A percentile compares a stretch with the other conserved stretches of the same genome.
Evolutionary conservation across 805 yeast genomes (phyloP).

Genomic region (Alloascoidea africana): DNA sequence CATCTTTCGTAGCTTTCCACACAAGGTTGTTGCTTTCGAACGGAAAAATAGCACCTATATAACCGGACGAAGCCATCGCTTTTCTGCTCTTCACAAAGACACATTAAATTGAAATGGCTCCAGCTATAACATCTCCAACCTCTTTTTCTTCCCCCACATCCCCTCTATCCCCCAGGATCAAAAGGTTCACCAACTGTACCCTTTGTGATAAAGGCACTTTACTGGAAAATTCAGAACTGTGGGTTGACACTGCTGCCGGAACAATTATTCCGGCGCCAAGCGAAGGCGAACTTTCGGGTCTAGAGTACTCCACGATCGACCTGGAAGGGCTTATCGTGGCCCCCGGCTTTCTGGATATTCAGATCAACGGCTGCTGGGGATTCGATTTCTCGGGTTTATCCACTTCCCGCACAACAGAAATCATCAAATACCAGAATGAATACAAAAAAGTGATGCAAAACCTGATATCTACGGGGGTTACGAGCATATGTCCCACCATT

Average conservation of each 20-base stretch:
- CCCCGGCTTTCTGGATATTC: conserved; percentile 43
- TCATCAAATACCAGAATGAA: conserved; percentile 20
- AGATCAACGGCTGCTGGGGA: conserved; percentile 43
- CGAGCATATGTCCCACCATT: conserved; percentile 40
- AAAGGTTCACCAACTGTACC: conserved; percentile 21
- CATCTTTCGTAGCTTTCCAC: no score
- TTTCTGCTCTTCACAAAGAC: background rate
- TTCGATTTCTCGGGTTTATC: conserved; percentile 28
- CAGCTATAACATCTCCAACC: background rate
- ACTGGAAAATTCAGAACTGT: conserved; percentile 22
- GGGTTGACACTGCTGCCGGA: conserved; percentile 26
- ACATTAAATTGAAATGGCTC: background rate
- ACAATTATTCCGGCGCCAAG: conserved; percentile 21
- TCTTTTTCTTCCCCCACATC: background rate
- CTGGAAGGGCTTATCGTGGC: conserved; percentile 31
- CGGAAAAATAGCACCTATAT: no score
- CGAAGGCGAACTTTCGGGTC: no score
- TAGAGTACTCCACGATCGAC: conserved; percentile 20
- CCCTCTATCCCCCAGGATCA: background rate
- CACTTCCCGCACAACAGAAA: conserved; percentile 15
- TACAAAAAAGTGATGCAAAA: conserved; percentile 30
- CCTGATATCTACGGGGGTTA: conserved; percentile 35
- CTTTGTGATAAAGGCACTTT: conserved; percentile 24
- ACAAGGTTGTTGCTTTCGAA: no score
- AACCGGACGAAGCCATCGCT: no score